Conservation (phyloP, 805 yeast genomes). For the Candida koratica region DNA sequence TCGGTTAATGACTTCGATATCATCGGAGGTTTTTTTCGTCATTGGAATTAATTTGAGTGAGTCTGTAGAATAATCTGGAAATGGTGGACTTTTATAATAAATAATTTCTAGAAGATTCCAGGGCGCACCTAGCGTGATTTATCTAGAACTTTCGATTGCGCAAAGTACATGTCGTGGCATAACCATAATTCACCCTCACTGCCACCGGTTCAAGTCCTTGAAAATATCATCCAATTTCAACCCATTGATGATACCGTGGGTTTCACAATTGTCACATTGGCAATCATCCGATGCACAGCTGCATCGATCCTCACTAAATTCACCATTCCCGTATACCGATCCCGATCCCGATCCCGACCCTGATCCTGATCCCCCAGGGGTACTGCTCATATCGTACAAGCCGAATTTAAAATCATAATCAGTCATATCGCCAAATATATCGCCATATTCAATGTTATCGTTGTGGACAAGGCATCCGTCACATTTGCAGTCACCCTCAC, state of each 20-base stretch:
- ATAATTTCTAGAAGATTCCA: conserved; percentile 3
- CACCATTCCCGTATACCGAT: not conserved
- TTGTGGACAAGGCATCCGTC: conserved; percentile 34
- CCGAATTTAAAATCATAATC: not conserved
- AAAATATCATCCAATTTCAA: conserved; percentile 37
- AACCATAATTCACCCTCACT: not conserved
- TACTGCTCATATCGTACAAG: not conserved
- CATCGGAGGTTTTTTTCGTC: conserved; percentile 8
- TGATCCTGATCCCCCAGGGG: not conserved
- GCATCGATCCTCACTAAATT: conserved; percentile 12
- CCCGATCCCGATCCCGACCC: not conserved
- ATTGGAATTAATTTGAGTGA: conserved; percentile 1
- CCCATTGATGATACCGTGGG: conserved; percentile 44
- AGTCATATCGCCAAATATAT: not conserved
- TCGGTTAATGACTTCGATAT: conserved; percentile 16
- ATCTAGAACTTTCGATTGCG: conserved; percentile 10
- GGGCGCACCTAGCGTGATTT: conserved; percentile 1
- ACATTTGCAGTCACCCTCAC: conserved; percentile 36
- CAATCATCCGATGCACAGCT: conserved; percentile 27
- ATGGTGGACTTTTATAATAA: conserved; percentile 1
- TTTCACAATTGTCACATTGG: conserved; percentile 42
- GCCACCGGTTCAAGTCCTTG: conserved; percentile 8
- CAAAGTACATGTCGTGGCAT: too few species aligned
- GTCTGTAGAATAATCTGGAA: conserved; percentile 5
- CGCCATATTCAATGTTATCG: conserved; percentile 16